Conservation (phyloP, 2,329 filamentous ascomycete species). For the Colletotrichum cordylinicola region DNA sequence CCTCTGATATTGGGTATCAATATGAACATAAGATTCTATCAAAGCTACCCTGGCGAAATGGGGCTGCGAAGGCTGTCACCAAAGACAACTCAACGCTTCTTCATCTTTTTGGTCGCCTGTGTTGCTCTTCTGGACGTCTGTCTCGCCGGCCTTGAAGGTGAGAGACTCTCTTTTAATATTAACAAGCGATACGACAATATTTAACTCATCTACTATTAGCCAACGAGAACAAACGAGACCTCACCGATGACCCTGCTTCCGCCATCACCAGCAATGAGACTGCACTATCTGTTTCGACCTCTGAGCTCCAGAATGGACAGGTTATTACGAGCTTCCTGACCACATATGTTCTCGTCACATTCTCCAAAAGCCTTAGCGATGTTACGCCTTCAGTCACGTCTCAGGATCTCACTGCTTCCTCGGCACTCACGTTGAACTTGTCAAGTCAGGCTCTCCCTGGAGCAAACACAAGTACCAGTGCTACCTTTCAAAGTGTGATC, state of each 20-base stretch:
- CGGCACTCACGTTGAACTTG: neutral
- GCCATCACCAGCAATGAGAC: neutral
- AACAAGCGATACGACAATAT: neutral
- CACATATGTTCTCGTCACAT: neutral
- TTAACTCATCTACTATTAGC: neutral
- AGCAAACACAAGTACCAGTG: neutral
- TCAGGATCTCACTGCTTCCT: neutral
- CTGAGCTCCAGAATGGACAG: neutral
- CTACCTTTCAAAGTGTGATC: fast-evolving
- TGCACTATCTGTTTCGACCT: neutral
- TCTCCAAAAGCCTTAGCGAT: neutral
- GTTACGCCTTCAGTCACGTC: neutral
- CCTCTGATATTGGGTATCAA: fast-evolving
- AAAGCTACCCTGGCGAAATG: neutral
- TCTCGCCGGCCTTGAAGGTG: fast-evolving
- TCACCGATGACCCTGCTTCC: neutral
- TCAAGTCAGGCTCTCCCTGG: neutral
- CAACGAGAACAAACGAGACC: neutral
- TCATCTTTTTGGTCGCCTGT: neutral
- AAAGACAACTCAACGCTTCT: neutral
- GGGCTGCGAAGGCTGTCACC: fast-evolving
- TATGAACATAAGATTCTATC: fast-evolving
- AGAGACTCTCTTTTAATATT: fast-evolving
- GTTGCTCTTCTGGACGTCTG: neutral
- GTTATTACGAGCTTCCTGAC: neutral